A percentile compares a stretch with the other conserved stretches of the same genome.
These are phyloP conservation scores for Podospora appendiculata DNA, from an alignment of 495 filamentous ascomycete genomes.

Conservation along the genomic window DNA sequence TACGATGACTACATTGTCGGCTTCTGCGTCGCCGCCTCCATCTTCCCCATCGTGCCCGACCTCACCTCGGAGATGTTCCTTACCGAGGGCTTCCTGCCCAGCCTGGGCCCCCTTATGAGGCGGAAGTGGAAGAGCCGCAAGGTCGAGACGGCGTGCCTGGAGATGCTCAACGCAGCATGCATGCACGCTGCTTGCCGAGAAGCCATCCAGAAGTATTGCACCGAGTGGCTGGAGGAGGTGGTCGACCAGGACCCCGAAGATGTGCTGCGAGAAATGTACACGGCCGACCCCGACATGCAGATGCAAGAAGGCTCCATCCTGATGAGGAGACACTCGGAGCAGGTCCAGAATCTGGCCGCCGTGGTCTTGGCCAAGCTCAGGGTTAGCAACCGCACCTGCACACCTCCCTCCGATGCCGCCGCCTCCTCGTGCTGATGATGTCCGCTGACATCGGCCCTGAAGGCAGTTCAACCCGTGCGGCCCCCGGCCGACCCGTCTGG, in stretches of 20 bases:
- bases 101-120: slow-evolving; percentile 61
- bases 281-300: slow-evolving; percentile 27
- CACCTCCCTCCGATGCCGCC: slow-evolving; percentile 5
- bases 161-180: slow-evolving; percentile 86
- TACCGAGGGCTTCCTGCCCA: slow-evolving; percentile 69
- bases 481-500: slow-evolving; percentile 32
- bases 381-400: slow-evolving; percentile 31
- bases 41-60: slow-evolving; percentile 77
- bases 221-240: slow-evolving; percentile 73
- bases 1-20: slow-evolving; percentile 61
- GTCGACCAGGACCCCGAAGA: slow-evolving; percentile 59
- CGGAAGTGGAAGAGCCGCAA: slow-evolving; percentile 66
- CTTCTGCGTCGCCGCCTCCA: slow-evolving; percentile 77
- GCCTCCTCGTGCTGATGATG: slow-evolving; percentile 14
- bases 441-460: slow-evolving; percentile 42
- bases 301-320: slow-evolving; percentile 34
- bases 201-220: slow-evolving; percentile 70
- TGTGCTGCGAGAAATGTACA: slow-evolving; percentile 41
- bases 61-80: slow-evolving; percentile 69
- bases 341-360: slow-evolving; percentile 61
- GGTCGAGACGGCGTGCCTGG: slow-evolving; percentile 73
- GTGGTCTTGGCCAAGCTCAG: slow-evolving; percentile 74
- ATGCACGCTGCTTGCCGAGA: slow-evolving; percentile 72
- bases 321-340: slow-evolving; percentile 41
- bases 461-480: slow-evolving; percentile 37